phyloP scores from a whole-genome alignment of 768 basidiomycete species.

The Neoboletus brunneissimus region DNA sequence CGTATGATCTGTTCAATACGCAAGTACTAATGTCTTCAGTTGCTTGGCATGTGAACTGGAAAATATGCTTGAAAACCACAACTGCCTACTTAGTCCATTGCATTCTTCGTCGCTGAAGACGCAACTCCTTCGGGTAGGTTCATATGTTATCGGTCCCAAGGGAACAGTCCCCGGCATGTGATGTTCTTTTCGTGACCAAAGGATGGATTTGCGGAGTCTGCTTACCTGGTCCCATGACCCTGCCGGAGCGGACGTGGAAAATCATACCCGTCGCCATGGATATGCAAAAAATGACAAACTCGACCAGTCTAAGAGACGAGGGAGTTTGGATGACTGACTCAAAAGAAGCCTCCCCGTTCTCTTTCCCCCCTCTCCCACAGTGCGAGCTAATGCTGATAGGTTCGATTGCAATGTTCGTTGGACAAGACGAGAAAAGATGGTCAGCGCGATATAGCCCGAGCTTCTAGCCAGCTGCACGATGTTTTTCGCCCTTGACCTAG shows the following conservation, averaged over 20 bases:
- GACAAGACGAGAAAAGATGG: slow-evolving; percentile 68
- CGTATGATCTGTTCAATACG: slow-evolving; percentile 21
- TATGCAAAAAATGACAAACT: neutral
- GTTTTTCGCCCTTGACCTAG: slow-evolving; percentile 57
- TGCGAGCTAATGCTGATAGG: slow-evolving; percentile 58
- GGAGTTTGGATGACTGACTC: neutral
- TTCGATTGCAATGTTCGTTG: slow-evolving; percentile 72
- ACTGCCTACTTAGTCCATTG: neutral
- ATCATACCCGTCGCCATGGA: too few species aligned
- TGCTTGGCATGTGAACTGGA: neutral
- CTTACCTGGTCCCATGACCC: neutral
- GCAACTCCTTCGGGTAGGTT: neutral
- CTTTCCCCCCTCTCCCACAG: slow-evolving; percentile 33
- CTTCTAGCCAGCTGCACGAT: slow-evolving; percentile 21
- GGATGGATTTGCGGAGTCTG: neutral
- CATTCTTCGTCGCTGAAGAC: neutral
- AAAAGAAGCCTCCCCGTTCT: neutral
- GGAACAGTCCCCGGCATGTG: neutral
- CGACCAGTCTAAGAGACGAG: neutral
- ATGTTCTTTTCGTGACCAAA: neutral
- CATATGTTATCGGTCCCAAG: too few species aligned
- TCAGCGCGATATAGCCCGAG: slow-evolving; percentile 22
- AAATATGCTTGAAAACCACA: neutral
- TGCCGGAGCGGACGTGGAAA: neutral
- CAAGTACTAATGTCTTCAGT: slow-evolving; percentile 4